These are phyloP conservation scores for Podospora fimiseda DNA, from an alignment of 495 filamentous ascomycete species.

Conservation along the genomic window DNA sequence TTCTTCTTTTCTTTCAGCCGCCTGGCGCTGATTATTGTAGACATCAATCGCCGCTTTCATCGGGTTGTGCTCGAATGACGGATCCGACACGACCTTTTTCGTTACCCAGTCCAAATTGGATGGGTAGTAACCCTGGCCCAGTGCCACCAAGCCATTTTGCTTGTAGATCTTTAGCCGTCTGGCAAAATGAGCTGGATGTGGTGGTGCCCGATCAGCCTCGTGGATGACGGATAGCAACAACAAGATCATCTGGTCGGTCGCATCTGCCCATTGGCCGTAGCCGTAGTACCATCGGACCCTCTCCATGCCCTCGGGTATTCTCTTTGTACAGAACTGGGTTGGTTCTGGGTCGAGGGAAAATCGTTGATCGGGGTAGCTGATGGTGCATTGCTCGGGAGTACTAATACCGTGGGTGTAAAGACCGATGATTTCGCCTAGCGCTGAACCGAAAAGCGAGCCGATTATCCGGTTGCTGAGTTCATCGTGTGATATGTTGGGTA, in stretches of 20 bases:
- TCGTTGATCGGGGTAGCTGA: conserved; percentile 25
- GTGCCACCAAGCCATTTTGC: no score
- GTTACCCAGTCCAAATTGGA: no score
- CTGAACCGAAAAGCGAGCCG: conserved; percentile 39
- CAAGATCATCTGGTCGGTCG: conserved; percentile 44
- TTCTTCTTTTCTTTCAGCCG: no score
- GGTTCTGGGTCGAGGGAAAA: conserved; percentile 26
- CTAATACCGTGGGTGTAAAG: conserved; percentile 46
- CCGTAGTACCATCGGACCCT: conserved; percentile 32
- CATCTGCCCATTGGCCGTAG: conserved; percentile 42
- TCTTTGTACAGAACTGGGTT: conserved; percentile 28
- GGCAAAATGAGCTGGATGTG: no score
- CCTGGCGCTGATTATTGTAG: no score
- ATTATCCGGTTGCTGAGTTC: conserved; percentile 31
- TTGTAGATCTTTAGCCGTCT: no score
- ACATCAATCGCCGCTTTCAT: conserved; percentile 21
- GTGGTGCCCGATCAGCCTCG: neutral
- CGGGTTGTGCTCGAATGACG: conserved; percentile 28
- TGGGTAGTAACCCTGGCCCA: no score
- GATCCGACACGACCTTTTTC: conserved; percentile 24
- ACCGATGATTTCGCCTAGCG: conserved; percentile 44
- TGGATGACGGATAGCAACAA: conserved; percentile 42
- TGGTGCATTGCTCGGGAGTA: conserved; percentile 17
- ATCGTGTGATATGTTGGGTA: no score
- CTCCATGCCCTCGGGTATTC: no score